These are phyloP conservation scores for Homolaphlyctis polyrhiza DNA, from an alignment of 371 early-diverging fungal genomes.

Conservation along the genomic window DNA sequence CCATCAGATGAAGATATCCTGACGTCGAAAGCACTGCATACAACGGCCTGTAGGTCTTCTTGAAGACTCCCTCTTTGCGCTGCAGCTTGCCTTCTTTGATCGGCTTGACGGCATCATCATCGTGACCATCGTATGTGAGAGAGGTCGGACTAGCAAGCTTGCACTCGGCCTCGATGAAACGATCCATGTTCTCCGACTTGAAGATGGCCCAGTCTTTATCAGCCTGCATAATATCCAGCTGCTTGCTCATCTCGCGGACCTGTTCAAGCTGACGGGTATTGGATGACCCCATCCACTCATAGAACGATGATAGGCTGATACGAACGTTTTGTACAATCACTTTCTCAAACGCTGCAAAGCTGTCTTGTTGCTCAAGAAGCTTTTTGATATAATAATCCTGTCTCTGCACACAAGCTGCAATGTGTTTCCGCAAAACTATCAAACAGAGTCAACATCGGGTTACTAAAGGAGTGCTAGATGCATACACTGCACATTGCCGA, in stretches of 20 bases:
- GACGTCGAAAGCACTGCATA: slow-evolving; percentile 32
- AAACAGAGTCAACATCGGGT: neutral
- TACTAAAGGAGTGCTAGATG: neutral
- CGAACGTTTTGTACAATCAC: slow-evolving; percentile 36
- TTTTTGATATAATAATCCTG: slow-evolving; percentile 26
- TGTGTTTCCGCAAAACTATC: slow-evolving; percentile 28
- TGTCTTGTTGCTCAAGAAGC: slow-evolving; percentile 31
- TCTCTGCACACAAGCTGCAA: slow-evolving; percentile 20
- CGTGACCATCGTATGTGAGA: slow-evolving; percentile 31
- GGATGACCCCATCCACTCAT: slow-evolving; percentile 20
- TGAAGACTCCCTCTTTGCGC: slow-evolving; percentile 24
- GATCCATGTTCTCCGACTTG: slow-evolving; percentile 18
- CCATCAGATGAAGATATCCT: slow-evolving; percentile 36
- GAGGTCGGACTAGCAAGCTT: neutral
- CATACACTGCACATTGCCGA: neutral
- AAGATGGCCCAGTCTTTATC: slow-evolving; percentile 42
- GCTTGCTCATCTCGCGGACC: slow-evolving; percentile 12
- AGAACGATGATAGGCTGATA: slow-evolving; percentile 24
- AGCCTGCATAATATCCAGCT: slow-evolving; percentile 29
- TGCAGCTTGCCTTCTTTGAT: slow-evolving; percentile 33
- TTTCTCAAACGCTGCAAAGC: slow-evolving; percentile 38
- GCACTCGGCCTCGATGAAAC: slow-evolving; percentile 22
- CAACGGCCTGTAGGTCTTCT: slow-evolving; percentile 25
- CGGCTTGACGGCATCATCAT: slow-evolving; percentile 22
- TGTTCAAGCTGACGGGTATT: slow-evolving; percentile 13